phyloP scores from a whole-genome alignment of 176 grass and related monocot genomes.

The Guadua angustifolia region DNA sequence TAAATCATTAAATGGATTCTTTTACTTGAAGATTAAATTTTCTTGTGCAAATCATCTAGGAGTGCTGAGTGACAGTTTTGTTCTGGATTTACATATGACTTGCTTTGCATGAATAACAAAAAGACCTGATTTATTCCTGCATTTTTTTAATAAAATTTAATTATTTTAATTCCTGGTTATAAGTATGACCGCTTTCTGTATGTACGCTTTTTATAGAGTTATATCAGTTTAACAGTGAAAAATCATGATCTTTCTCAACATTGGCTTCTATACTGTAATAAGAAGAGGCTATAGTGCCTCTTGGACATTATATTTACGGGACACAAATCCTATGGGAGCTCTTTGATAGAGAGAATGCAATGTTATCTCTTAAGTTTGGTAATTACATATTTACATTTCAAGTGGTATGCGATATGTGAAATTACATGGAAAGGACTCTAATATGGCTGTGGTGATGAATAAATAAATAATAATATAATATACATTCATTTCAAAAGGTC shows the following conservation, averaged over 20 bases:
- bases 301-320: neutral
- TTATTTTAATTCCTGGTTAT: neutral
- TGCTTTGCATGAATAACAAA: neutral
- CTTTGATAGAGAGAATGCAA: neutral
- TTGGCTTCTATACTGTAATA: neutral
- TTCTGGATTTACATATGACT: neutral
- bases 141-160: neutral
- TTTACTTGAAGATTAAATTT: neutral
- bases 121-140: neutral
- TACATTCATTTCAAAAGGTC: neutral
- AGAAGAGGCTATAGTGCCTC: neutral
- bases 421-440: neutral
- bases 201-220: neutral
- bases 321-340: neutral
- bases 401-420: neutral
- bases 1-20: neutral
- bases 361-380: neutral
- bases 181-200: neutral
- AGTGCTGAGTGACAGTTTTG: neutral
- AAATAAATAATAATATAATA: neutral
- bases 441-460: neutral
- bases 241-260: neutral
- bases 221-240: neutral
- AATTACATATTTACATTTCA: slow-evolving; percentile 3
- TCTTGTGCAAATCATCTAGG: neutral